Evolutionary conservation across 148 eudicot genomes (phyloP).

Genomic region (Suaeda aralocaspica): DNA sequence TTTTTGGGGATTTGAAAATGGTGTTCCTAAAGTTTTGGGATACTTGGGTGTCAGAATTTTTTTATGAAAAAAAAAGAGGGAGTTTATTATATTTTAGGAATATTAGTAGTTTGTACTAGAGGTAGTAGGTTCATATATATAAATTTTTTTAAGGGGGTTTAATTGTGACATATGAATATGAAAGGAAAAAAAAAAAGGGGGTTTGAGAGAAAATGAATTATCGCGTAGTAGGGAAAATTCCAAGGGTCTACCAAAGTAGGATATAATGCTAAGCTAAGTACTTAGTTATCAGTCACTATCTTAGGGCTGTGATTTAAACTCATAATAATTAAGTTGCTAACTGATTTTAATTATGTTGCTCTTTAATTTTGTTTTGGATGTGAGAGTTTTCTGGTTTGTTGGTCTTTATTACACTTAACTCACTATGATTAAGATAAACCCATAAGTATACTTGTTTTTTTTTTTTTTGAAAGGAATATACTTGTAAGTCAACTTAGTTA

Average conservation of each 20-base stretch:
- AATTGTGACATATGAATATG: not conserved
- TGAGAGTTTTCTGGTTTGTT: no score
- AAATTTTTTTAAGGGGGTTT: not conserved
- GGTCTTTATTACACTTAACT: no score
- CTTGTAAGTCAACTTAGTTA: no score
- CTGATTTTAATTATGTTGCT: no score
- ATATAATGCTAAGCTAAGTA: not conserved
- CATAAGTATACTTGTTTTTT: no score
- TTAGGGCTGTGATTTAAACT: not conserved
- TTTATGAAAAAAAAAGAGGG: not conserved
- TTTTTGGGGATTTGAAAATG: not conserved
- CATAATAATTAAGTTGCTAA: no score
- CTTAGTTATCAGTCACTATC: conserved; percentile 6
- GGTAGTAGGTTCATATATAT: conserved; percentile 1
- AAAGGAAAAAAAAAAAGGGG: not conserved
- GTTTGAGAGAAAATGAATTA: not conserved
- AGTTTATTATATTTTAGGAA: not conserved
- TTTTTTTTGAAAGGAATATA: no score
- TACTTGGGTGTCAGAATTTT: not conserved
- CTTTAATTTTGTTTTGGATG: no score
- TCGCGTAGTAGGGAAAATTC: not conserved
- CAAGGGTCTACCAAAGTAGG: not conserved
- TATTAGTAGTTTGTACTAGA: not conserved
- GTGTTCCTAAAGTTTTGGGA: not conserved
- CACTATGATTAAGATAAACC: no score